Base-by-base conservation (phyloP, 2,329 filamentous ascomycete species). In the Aspergillus ibericus region DNA sequence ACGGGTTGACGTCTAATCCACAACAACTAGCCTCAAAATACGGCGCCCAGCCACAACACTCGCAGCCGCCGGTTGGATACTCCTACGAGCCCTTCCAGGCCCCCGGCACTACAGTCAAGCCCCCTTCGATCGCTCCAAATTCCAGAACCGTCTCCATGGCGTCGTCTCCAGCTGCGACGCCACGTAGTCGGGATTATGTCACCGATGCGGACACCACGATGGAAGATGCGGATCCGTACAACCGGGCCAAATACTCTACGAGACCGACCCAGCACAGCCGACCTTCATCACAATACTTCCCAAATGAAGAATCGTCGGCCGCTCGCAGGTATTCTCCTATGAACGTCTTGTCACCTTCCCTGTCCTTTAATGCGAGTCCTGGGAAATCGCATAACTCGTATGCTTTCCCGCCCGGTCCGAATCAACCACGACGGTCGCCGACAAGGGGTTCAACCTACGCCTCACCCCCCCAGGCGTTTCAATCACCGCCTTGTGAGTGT, bases 251-350 rank as follows among this genome's bases (percentile, higher is more conserved):
- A 77, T 96, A 96, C 76, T 85, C 90, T 60, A 86, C 92, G 78
- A 87, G 91, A 66, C 86, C 91, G 44, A 86, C 86, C 72, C 88
- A 92, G 72, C 86, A 92, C 70, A 72, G 61, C 65, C 87, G 93
- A 66, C 81, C 86, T 60, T 91, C 85, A 62, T 85, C 92, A 67
- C 89, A 93, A 74, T 90, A 89, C 66, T 77, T 87, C 48, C 80
- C 88, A 52, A 87, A 88, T 65, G 88, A 93, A 70, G 87, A 90
- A 59, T 95, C 92, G 44, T 83, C 91, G 52, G 91, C 92, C 58
- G 91, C 92, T 59, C 91, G 96, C 75, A 87, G 93, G 72, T 98
- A 98, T 78, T 98, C 93, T 48, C 95, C 93, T 63, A 97, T 97
- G 93, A 93, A 96, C 74, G 85, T 87, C 15, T 81, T 96, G 61